Conservation (phyloP, 83 land plant genomes). For the Picea abies region DNA sequence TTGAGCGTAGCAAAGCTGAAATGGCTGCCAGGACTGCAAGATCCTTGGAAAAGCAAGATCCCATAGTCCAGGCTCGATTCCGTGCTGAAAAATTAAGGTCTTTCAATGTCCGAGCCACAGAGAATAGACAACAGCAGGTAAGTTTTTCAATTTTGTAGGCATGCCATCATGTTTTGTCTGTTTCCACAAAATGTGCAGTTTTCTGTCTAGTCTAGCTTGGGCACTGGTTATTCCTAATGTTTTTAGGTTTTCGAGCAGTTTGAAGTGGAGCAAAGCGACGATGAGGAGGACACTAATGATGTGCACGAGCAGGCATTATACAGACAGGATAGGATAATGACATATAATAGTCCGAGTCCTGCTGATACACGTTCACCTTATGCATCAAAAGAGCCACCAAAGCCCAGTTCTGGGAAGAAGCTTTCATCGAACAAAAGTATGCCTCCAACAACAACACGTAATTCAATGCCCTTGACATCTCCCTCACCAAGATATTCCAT, state of each 20-base stretch:
- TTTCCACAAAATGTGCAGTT: too few species aligned
- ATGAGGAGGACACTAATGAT: constrained; percentile 13
- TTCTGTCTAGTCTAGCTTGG: not conserved
- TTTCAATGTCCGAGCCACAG: constrained; percentile 31
- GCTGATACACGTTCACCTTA: constrained; percentile 9
- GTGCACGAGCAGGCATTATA: constrained; percentile 2
- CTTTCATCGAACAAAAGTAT: constrained; percentile 22
- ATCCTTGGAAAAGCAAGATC: constrained; percentile 27
- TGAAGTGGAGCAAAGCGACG: constrained; percentile 11
- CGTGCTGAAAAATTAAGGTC: constrained; percentile 57
- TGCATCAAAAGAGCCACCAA: constrained; percentile 13
- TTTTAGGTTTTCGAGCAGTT: constrained; percentile 1
- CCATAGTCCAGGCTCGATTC: constrained; percentile 24
- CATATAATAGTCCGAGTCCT: not conserved
- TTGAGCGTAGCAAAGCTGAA: constrained; percentile 69
- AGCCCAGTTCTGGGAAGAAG: constrained; percentile 4
- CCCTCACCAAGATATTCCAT: constrained; percentile 29
- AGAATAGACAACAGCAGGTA: constrained; percentile 54
- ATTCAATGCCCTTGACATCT: constrained; percentile 15
- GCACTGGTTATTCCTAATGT: not conserved
- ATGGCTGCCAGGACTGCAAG: constrained; percentile 52
- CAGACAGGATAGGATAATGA: constrained; percentile 5
- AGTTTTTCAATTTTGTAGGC: not conserved
- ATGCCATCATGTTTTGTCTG: not conserved
- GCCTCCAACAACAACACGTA: constrained; percentile 43